These are phyloP conservation scores for Plasmodium adleri DNA, from an alignment of 169 alveolate species.

Conservation along the genomic window DNA sequence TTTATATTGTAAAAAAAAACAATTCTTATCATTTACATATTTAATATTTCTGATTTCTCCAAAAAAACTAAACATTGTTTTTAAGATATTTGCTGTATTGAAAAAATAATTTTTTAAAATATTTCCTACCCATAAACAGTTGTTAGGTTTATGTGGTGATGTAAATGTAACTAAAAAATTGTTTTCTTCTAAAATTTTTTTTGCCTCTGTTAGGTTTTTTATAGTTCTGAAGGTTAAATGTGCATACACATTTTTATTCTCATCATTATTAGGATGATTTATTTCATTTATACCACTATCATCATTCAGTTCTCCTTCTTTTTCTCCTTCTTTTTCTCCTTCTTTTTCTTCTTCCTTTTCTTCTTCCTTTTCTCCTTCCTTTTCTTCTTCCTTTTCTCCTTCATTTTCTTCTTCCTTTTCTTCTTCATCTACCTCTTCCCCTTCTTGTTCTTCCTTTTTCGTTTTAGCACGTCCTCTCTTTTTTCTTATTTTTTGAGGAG, in stretches of 20 bases:
- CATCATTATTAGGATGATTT: not conserved
- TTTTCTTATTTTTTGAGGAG: not conserved
- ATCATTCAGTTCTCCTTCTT: not conserved
- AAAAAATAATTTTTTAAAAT: slow-evolving; percentile 21
- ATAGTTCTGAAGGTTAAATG: slow-evolving; percentile 63
- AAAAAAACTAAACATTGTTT: slow-evolving; percentile 26
- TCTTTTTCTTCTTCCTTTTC: not conserved
- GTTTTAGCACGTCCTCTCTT: not conserved
- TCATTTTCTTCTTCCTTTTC: not conserved
- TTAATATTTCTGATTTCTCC: slow-evolving; percentile 21
- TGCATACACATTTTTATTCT: not conserved
- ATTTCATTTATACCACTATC: not conserved
- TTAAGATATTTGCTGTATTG: slow-evolving; percentile 6
- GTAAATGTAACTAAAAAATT: slow-evolving; percentile 25
- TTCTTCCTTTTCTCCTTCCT: not conserved
- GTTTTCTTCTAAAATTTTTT: slow-evolving; percentile 34
- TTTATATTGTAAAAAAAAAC: slow-evolving; percentile 35
- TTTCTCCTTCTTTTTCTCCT: not conserved
- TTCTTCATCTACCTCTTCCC: not conserved
- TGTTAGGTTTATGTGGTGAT: slow-evolving; percentile 34
- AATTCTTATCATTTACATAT: slow-evolving; percentile 29
- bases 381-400: not conserved
- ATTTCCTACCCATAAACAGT: slow-evolving; percentile 71
- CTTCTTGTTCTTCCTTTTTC: not conserved
- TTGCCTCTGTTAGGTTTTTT: slow-evolving; percentile 42